Evolutionary conservation across 345 rosid genomes (phyloP), one percentile per base, ranked within the genome.

Genomic region (Anastatica hierochuntica): DNA sequence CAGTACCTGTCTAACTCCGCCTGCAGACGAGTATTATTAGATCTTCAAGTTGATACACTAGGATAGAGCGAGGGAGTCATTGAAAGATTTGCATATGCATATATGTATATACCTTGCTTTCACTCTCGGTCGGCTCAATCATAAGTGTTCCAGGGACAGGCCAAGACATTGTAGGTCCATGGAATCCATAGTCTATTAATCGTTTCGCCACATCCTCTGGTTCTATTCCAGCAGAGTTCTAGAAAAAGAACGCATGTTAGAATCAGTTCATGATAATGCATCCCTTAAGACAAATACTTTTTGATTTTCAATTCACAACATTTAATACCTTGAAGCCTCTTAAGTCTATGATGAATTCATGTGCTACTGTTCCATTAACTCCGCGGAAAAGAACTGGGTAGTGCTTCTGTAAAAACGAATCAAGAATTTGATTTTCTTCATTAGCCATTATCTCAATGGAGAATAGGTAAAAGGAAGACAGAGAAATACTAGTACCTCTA

Each of bases 121-220:
- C 99, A 76, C 99, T 94, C 75, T 94, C 97, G 41, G 99, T 94
- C 6, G 99, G 99, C 67, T 94, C 99, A 43, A 94, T 80, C 99
- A 88, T 88, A 52, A 88, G 97, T 6, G 97, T 94, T 62, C 97
- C 95, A 1, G 99, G 90, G 66, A 94, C 99, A 40, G 99, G 99
- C 89, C 94, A 94, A 19, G 99, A 85, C 97, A 94, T 88, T 65
- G 98, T 92, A 21, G 97, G 98, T 49, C 42, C 98, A 72, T 88
- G 97, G 77, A 92, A 92, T 59, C 97, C 95, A 23, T 92, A 88
- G 74, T 88, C 95, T 79, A 88, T 88, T 2, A 92, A 83, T 57
- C 97, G 94, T 68, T 92, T 88, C 10, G 98, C 98, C 43, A 92
- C 98, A 74, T 92, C 98, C 81, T 92, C 98, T 17, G 97, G 72